These are phyloP conservation scores for Filobasidium uniguttulatum DNA, from an alignment of 1,284 basidiomycete species.

Conservation along the genomic window DNA sequence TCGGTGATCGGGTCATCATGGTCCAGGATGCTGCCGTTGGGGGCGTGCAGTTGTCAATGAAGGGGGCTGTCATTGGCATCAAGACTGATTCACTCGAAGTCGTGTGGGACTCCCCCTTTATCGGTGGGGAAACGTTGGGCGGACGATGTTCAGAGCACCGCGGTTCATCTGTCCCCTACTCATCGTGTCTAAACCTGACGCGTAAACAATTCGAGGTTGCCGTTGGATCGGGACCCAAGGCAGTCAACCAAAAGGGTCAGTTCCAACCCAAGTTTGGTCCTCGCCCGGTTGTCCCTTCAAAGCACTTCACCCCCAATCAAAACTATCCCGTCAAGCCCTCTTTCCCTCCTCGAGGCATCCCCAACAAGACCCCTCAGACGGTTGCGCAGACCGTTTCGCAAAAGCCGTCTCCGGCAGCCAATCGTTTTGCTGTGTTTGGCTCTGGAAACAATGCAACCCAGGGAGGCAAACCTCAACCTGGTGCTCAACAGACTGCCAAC, in stretches of 20 bases:
- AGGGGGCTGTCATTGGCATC: constrained; percentile 86
- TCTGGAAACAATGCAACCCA: too few species aligned
- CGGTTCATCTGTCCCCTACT: constrained; percentile 69
- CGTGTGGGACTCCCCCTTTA: constrained; percentile 92
- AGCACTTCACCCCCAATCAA: constrained; percentile 47
- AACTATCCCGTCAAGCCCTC: constrained; percentile 34
- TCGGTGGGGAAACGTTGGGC: constrained; percentile 78
- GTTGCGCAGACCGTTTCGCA: too few species aligned
- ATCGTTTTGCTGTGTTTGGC: too few species aligned
- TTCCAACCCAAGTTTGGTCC: constrained; percentile 59
- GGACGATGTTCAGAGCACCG: constrained; percentile 80
- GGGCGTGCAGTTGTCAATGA: constrained; percentile 78
- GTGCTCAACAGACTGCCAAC: too few species aligned
- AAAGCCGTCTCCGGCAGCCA: too few species aligned
- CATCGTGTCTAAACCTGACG: constrained; percentile 71
- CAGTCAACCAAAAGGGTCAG: constrained; percentile 27
- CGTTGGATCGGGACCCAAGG: constrained; percentile 41
- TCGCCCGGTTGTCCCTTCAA: constrained; percentile 46
- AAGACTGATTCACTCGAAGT: constrained; percentile 80
- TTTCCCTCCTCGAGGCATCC: too few species aligned
- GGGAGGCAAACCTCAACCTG: too few species aligned
- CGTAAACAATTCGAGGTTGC: constrained; percentile 65
- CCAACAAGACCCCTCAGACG: too few species aligned
- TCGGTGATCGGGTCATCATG: constrained; percentile 95
- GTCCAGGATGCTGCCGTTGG: constrained; percentile 72